Evolutionary conservation across 257 asterid species (phyloP), one percentile per base, ranked within the genome.

Genomic region (Solanum megistacrolobum): DNA sequence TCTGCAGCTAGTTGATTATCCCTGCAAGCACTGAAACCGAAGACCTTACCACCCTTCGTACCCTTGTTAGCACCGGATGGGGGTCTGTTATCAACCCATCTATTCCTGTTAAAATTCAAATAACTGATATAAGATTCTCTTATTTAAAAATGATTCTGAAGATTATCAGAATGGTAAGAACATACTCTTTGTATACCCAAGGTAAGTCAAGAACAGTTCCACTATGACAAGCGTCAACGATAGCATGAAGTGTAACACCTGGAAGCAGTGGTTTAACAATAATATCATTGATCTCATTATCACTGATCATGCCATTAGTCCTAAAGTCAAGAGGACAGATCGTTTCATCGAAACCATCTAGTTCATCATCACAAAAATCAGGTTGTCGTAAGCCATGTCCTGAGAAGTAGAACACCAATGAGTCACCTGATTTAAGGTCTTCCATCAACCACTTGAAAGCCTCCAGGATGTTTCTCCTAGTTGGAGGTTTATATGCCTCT

Each of bases 131-230:
- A 34, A 27, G 38, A 31, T 71, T 31, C 39, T 71, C 12, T 71
- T 3, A 71, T 31, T 71, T 31, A 32, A 14, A 20, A 43, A 35
- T 25, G 81, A 23, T 3, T 16, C 41, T 36, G 31, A 76, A 66
- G 55, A 20, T 55, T 74, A 60, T 84, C 85, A 79, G 85, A 43
- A 43, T 79, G n/a, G 74, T 11, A 23, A 23, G 32, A 46, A 65
- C 93, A 5, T 91, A 94, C 98, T 48, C 85, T 60, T 91, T 69
- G n/a, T 89, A 96, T 8, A 92, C 93, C n/a, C 83, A 46, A 1
- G 95, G 94, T 39, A 96, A 85, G 91, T 96, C 98, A 18, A 96
- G 95, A 74, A 94, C 35, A 38, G 98, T 96, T 88, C 98, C 98
- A 88, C 98, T 96, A 90, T 94, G 97, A 68, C 98, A 96, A 84